A percentile compares a stretch with the other conserved stretches of the same genome.
phyloP scores from a whole-genome alignment of 2,329 filamentous ascomycete genomes.

The Zopfia rhizophila region DNA sequence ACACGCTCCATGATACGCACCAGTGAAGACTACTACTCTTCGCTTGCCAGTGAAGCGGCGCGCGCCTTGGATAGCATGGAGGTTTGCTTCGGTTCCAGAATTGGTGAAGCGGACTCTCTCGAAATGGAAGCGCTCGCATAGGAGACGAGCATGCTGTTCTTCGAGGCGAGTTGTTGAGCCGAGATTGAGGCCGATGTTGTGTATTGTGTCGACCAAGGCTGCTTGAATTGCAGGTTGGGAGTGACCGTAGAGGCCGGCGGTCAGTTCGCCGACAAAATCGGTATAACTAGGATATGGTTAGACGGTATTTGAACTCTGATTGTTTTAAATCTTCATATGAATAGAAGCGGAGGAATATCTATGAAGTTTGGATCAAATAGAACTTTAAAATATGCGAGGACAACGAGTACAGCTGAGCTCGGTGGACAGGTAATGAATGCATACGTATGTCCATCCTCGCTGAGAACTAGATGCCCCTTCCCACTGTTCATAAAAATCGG shows the following conservation, averaged over 20 bases:
- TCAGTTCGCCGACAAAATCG: conserved; percentile 25
- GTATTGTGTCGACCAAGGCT: conserved; percentile 1
- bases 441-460: conserved; percentile 43
- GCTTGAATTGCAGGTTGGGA: conserved; percentile 11
- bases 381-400: too few relatives aligned
- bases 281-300: conserved; percentile 16
- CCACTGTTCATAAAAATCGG: conserved; percentile 47
- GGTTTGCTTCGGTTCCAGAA: conserved; percentile 20
- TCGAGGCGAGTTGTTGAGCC: conserved; percentile 7
- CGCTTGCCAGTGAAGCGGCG: conserved; percentile 56
- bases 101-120: conserved; percentile 17
- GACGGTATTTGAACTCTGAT: too few relatives aligned
- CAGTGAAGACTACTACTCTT: conserved; percentile 63
- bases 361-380: too few relatives aligned
- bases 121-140: conserved; percentile 11
- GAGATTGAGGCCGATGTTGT: conserved; percentile 14
- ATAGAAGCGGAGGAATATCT: too few relatives aligned
- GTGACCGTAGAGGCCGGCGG: conserved; percentile 21
- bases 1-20: conserved; percentile 66
- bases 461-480: conserved; percentile 34
- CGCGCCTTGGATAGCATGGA: conserved; percentile 43
- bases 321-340: too few relatives aligned
- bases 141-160: neutral
- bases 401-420: too few relatives aligned
- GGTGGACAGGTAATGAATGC: conserved; percentile 3